Conservation (phyloP, 176 grass and related monocot species). For the Musa itinerans region DNA sequence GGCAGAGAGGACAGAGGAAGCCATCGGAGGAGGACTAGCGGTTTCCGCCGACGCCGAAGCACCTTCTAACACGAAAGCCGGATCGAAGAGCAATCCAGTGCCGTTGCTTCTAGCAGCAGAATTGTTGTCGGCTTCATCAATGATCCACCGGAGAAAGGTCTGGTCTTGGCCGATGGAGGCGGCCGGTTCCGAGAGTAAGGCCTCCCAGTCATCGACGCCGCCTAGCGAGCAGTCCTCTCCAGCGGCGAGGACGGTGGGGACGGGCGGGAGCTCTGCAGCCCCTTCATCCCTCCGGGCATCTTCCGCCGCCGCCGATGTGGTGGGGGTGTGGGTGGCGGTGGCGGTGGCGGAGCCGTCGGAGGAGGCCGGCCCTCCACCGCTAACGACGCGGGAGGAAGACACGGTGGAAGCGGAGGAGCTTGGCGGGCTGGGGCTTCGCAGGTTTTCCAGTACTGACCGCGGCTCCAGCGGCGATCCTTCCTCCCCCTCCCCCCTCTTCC, state of each 20-base stretch:
- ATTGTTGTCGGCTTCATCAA: neutral
- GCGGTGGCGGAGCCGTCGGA: neutral
- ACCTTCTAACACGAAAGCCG: neutral
- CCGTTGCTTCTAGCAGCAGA: neutral
- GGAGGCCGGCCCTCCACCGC: neutral
- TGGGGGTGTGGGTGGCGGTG: neutral
- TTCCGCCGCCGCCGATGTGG: neutral
- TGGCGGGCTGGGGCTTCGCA: slow-evolving; percentile 3
- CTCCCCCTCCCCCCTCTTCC: neutral
- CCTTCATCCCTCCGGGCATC: neutral
- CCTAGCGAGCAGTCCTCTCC: neutral
- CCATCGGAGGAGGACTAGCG: neutral
- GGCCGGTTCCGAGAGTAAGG: neutral
- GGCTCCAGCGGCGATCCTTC: neutral
- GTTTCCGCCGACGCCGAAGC: neutral
- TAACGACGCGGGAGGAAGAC: neutral
- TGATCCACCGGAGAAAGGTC: slow-evolving; percentile 1
- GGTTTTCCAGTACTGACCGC: neutral
- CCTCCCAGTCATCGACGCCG: neutral
- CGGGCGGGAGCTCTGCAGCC: neutral
- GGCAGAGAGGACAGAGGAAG: neutral
- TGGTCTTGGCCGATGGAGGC: neutral
- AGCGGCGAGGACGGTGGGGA: neutral
- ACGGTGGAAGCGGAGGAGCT: slow-evolving; percentile 2
- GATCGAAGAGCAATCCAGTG: neutral